Base-by-base conservation (phyloP, 305 asterid genomes). In the Striga hermonthica region DNA sequence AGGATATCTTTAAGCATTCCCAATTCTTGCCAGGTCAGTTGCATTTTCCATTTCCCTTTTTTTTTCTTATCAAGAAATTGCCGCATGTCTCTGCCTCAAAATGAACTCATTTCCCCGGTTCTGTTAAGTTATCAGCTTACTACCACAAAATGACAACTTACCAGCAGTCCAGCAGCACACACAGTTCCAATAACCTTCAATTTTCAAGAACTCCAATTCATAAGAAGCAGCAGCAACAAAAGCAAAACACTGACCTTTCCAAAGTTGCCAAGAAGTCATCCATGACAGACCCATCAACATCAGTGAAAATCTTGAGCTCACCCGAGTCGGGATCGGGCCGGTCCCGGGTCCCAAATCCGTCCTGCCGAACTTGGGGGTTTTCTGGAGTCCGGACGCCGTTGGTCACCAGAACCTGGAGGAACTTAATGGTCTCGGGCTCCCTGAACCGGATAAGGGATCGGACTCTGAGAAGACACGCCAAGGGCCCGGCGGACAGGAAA, bases 401-500 rank as follows among this genome's bases (percentile, higher is more conserved):
- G 73, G 96, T 92, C 16, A 92, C 76, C 64, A 92, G 74, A 14
- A 95, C 95, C 68, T 89, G 98, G 22, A 92, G 90, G 76, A 84
- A 89, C 66, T 89, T 92, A 50, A 87, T 44, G 53, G 94, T 80
- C 41, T 89, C 97, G 72, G 91, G 94, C 3, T 97, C 98, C 41
- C 52, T 86, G 70, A 92, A 86, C n/a, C 96, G 95, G 85, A 92
- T 79, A 0, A 89, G 83, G 41, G 97, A 82, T 59, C 98, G 89
- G 77, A 91, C 68, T 66, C 76, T 81, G 74, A 92, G 86, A 22
- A 72, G 83, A 71, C 81, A 76, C 54, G 95, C 86, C 80, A 89
- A 70, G 13, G 94, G 77, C 49, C 88, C 89, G 14, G 77, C 83
- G 38, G 78, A 74, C 22, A 66, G 79, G 74, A 83, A 84, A 52